Conservation (phyloP, 164 flowering plant species). For the Berberis vulgaris region DNA sequence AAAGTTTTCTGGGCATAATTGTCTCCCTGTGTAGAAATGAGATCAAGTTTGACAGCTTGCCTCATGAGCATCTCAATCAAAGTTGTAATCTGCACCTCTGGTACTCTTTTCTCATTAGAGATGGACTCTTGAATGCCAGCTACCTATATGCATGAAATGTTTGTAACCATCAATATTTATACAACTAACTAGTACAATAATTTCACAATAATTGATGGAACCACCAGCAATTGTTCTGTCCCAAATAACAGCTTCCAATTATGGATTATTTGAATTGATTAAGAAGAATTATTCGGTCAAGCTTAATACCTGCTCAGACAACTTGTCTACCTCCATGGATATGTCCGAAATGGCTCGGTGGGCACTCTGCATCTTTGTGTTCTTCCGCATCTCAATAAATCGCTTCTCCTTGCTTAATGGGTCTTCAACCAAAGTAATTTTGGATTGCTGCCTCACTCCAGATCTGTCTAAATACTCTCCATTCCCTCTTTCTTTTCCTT, state of each 20-base stretch:
- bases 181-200: neutral
- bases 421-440: slow-evolving; percentile 51
- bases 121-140: slow-evolving; percentile 46
- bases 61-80: slow-evolving; percentile 71
- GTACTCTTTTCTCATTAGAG: slow-evolving; percentile 41
- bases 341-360: slow-evolving; percentile 46
- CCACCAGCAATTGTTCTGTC: neutral
- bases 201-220: neutral
- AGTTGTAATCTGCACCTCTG: slow-evolving; percentile 65
- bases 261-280: neutral
- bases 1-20: slow-evolving; percentile 33
- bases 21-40: slow-evolving; percentile 47
- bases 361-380: slow-evolving; percentile 50
- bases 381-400: slow-evolving; percentile 42
- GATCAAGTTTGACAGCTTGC: slow-evolving; percentile 55
- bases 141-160: slow-evolving; percentile 24
- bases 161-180: neutral
- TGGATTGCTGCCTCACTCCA: slow-evolving; percentile 60
- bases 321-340: slow-evolving; percentile 54
- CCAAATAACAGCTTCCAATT: neutral
- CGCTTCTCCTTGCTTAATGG: slow-evolving; percentile 56
- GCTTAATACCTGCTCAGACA: slow-evolving; percentile 52
- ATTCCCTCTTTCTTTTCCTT: slow-evolving; percentile 53
- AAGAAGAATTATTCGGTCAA: neutral
- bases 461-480: slow-evolving; percentile 44